phyloP scores from a whole-genome alignment of 148 eudicot species.

The Polygonum aviculare region DNA sequence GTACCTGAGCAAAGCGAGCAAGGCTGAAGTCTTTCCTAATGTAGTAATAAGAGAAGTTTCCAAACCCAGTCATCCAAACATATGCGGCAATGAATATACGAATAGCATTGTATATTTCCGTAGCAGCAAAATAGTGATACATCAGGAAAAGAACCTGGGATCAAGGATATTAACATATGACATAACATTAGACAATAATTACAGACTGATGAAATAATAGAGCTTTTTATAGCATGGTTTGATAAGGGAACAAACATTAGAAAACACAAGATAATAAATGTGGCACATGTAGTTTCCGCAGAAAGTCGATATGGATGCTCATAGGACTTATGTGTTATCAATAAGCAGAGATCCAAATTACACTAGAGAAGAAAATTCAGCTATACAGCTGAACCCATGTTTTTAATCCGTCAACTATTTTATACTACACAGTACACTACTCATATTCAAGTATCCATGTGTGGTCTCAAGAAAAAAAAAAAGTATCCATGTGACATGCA shows the following conservation, averaged over 20 bases:
- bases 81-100: slow-evolving; percentile 96
- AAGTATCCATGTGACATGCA: neutral
- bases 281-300: neutral
- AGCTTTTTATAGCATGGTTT: neutral
- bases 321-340: neutral
- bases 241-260: neutral
- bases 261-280: neutral
- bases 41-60: slow-evolving; percentile 93
- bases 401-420: neutral
- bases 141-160: slow-evolving; percentile 78
- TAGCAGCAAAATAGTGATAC: slow-evolving; percentile 93
- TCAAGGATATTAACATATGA: slow-evolving; percentile 8
- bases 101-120: slow-evolving; percentile 91
- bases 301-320: neutral
- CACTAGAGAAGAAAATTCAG: neutral
- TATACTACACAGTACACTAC: neutral
- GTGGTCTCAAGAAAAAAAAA: too few relatives aligned
- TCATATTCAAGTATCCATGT: neutral
- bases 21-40: slow-evolving; percentile 84
- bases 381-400: neutral
- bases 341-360: neutral
- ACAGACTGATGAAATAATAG: neutral
- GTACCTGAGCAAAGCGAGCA: slow-evolving; percentile 72
- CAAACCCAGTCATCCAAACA: slow-evolving; percentile 99
- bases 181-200: neutral